phyloP scores from a whole-genome alignment of 2,329 filamentous ascomycete genomes.

The Paecilomyces variotii region DNA sequence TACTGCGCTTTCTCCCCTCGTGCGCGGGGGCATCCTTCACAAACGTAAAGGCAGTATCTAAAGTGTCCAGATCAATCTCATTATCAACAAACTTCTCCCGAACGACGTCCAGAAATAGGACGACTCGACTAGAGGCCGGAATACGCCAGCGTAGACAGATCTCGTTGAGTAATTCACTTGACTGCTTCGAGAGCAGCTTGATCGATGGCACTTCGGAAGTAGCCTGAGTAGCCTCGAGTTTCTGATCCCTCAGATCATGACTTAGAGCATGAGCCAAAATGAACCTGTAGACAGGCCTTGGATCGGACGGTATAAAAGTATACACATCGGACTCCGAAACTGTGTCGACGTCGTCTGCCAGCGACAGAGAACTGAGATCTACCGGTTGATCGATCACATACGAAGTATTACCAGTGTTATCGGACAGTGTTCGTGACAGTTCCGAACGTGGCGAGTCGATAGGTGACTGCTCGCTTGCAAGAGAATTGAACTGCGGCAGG shows the following conservation, averaged over 20 bases:
- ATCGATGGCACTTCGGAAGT: constrained; percentile 42
- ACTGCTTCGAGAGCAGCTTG: constrained; percentile 62
- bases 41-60: constrained; percentile 76
- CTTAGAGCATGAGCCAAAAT: constrained; percentile 69
- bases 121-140: constrained; percentile 69
- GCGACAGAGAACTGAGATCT: constrained; percentile 51
- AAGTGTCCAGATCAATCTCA: constrained; percentile 69
- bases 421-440: constrained; percentile 38
- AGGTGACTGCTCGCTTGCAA: constrained; percentile 23
- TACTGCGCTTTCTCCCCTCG: constrained; percentile 51
- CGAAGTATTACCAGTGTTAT: constrained; percentile 40
- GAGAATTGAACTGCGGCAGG: constrained; percentile 50
- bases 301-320: constrained; percentile 81
- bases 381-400: constrained; percentile 60
- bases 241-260: constrained; percentile 50
- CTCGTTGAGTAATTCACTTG: constrained; percentile 75
- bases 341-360: constrained; percentile 38
- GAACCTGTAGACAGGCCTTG: constrained; percentile 73
- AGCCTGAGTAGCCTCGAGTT: constrained; percentile 42
- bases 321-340: constrained; percentile 52
- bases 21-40: constrained; percentile 65
- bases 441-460: constrained; percentile 38
- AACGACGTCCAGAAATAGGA: constrained; percentile 76
- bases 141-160: constrained; percentile 83
- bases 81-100: constrained; percentile 78